phyloP scores from a whole-genome alignment of 805 yeast species.

The Yarrowia divulgata region DNA sequence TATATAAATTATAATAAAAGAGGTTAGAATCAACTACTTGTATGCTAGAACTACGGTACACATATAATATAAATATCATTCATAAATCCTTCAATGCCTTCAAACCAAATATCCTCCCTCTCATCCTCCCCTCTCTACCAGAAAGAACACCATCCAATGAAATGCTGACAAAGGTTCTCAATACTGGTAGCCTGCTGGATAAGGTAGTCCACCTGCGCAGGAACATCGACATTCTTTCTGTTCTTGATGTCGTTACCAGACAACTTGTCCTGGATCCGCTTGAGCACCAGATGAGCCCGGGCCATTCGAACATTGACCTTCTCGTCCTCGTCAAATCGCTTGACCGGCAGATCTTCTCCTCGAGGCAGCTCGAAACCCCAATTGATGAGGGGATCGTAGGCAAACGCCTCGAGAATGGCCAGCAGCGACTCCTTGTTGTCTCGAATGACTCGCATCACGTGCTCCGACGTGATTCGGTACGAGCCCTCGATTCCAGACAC shows the following conservation, averaged over 20 bases:
- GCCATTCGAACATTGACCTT: slow-evolving; percentile 78
- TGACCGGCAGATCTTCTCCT: slow-evolving; percentile 43
- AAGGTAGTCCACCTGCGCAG: slow-evolving; percentile 89
- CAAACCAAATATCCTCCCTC: too few relatives aligned
- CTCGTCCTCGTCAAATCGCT: slow-evolving; percentile 67
- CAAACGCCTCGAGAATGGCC: slow-evolving; percentile 98
- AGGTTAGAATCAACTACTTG: too few relatives aligned
- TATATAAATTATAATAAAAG: too few relatives aligned
- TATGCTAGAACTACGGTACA: too few relatives aligned
- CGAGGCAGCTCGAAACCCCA: slow-evolving; percentile 96
- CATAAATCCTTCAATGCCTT: slow-evolving; percentile 7
- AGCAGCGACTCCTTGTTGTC: slow-evolving; percentile 94
- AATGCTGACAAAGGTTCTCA: slow-evolving; percentile 94
- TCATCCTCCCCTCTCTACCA: slow-evolving; percentile 60
- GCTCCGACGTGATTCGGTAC: slow-evolving; percentile 94
- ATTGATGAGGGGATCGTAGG: slow-evolving; percentile 95
- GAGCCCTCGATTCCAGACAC: slow-evolving; percentile 98
- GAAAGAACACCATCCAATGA: slow-evolving; percentile 99
- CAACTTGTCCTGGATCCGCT: slow-evolving; percentile 88
- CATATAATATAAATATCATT: slow-evolving; percentile 6
- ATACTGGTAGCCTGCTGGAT: slow-evolving; percentile 97
- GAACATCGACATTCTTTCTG: slow-evolving; percentile 72
- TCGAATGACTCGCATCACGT: slow-evolving; percentile 93
- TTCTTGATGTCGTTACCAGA: slow-evolving; percentile 92
- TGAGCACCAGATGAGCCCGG: slow-evolving; percentile 87